Evolutionary conservation across 176 grass and related monocot species (phyloP), one percentile per base, ranked within the genome.

Genomic region (Musa troglodytarum): DNA sequence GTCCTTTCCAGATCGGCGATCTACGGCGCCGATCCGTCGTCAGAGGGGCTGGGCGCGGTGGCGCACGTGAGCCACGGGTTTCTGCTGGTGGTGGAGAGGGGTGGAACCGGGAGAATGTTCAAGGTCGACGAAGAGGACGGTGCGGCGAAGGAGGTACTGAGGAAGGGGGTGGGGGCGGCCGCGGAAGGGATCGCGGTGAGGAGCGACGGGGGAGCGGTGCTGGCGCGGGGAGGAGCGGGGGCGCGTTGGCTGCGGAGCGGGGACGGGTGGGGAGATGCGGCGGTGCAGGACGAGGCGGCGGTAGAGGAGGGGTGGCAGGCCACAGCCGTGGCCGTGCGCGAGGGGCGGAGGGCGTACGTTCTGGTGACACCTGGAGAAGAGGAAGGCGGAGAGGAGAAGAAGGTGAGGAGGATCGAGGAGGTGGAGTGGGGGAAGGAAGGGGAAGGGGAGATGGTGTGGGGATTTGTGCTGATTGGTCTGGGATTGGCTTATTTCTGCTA

Each of bases 401-500:
- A 53, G 10, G 54, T 55, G 14, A 73, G 74, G 49, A 80, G 64
- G 65, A 98, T 98, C 69, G 90, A 93, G 63, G 94, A 98, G 86
- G 81, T 90, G 75, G 78, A 24, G 25, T 98, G 94, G 94, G 69
- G 58, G 59, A 84, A 63, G 63, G 93, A 88, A 55, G 77, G 72
- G 2, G 88, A 91, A 72, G 90, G 88, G 28, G 90, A 98, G 69
- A 85, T 89, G 88, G 75, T 98, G 25, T 89, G 83, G 65, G 78
- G 16, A 1, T 66, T 93, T 2, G 62, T 91, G 67, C 74, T 98
- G 20, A 49, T 91, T 21, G 95, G 90, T 52, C 66, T 79, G 2
- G 90, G 86, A 26, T 82, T 98, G 2, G 78, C 80, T 34, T 81
- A 85, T 74, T 93, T 98, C 79, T 78, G 91, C 82, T 89, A 76